Percentiles rank a stretch among this genome's conserved stretches.
Conservation (phyloP, 768 basidiomycete genomes). For the Serendipita indica region DNA sequence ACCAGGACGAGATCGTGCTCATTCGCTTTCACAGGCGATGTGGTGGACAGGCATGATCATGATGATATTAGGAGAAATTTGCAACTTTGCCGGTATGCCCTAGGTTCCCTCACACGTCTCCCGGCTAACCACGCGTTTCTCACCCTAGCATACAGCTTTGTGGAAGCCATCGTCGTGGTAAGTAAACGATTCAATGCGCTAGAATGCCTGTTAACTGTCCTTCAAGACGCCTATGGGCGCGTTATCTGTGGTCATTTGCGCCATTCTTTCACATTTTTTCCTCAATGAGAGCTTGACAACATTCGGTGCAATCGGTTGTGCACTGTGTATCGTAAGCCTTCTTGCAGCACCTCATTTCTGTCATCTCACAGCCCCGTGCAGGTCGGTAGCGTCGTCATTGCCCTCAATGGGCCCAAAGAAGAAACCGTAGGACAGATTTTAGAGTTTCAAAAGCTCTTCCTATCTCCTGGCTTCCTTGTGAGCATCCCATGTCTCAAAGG, state of each 20-base stretch:
- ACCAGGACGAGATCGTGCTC: slow-evolving; percentile 10
- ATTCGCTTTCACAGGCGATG: slow-evolving; percentile 36
- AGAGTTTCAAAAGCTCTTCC: slow-evolving; percentile 64
- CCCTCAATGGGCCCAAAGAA: slow-evolving; percentile 75
- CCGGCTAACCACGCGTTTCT: not conserved
- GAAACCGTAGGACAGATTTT: slow-evolving; percentile 50
- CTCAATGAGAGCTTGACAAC: slow-evolving; percentile 86
- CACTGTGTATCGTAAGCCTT: slow-evolving; percentile 65
- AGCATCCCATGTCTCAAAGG: not conserved
- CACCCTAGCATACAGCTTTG: slow-evolving; percentile 29
- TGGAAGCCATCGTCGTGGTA: slow-evolving; percentile 84
- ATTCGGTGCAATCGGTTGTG: slow-evolving; percentile 97
- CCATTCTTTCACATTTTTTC: slow-evolving; percentile 83
- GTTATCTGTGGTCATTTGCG: slow-evolving; percentile 89
- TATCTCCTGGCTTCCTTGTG: slow-evolving; percentile 67
- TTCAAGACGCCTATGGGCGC: slow-evolving; percentile 83
- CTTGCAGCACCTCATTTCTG: not conserved
- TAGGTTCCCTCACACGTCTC: too few species aligned
- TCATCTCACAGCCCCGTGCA: slow-evolving; percentile 18
- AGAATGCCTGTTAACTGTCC: not conserved
- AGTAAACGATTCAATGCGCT: slow-evolving; percentile 9
- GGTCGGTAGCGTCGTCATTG: slow-evolving; percentile 81
- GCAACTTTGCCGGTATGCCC: slow-evolving; percentile 27
- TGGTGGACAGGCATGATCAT: slow-evolving; percentile 95
- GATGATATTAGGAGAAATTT: slow-evolving; percentile 54